Evolutionary conservation across 371 early-diverging fungal species (phyloP).

Genomic region (Mucor circinelloides): DNA sequence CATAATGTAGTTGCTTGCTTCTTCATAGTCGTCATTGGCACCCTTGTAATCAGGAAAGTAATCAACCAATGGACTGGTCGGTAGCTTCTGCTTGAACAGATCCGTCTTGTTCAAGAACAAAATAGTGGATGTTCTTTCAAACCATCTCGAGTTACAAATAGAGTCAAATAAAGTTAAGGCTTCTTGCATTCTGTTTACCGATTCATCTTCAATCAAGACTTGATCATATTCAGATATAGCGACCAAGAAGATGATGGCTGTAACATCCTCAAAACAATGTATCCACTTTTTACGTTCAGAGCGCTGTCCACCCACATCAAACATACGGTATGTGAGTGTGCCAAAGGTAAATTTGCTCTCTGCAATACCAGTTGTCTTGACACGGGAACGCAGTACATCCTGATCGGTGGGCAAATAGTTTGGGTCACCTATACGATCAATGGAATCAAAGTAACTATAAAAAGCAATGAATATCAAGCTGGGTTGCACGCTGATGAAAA

Average conservation of each 20-base stretch:
- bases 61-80: constrained; percentile 71
- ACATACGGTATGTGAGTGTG: constrained; percentile 87
- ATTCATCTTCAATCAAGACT: constrained; percentile 94
- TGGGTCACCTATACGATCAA: constrained; percentile 82
- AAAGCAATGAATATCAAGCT: constrained; percentile 7
- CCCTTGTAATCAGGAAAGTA: constrained; percentile 84
- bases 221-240: constrained; percentile 97
- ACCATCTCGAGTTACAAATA: constrained; percentile 96
- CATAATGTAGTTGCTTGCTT: constrained; percentile 40
- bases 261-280: constrained; percentile 95
- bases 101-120: constrained; percentile 98
- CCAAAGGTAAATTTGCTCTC: constrained; percentile 88
- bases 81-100: constrained; percentile 89
- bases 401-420: constrained; percentile 89
- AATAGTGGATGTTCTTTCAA: constrained; percentile 91
- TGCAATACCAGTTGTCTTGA: constrained; percentile 89
- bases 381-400: constrained; percentile 84
- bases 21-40: constrained; percentile 16
- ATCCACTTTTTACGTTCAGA: constrained; percentile 96
- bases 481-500: neutral
- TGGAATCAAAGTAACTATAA: constrained; percentile 86
- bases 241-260: constrained; percentile 93
- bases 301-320: constrained; percentile 96
- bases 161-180: constrained; percentile 95
- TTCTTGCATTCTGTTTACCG: constrained; percentile 96